Conservation (phyloP, 1,284 basidiomycete species). For the Violaceomyces palustris region DNA sequence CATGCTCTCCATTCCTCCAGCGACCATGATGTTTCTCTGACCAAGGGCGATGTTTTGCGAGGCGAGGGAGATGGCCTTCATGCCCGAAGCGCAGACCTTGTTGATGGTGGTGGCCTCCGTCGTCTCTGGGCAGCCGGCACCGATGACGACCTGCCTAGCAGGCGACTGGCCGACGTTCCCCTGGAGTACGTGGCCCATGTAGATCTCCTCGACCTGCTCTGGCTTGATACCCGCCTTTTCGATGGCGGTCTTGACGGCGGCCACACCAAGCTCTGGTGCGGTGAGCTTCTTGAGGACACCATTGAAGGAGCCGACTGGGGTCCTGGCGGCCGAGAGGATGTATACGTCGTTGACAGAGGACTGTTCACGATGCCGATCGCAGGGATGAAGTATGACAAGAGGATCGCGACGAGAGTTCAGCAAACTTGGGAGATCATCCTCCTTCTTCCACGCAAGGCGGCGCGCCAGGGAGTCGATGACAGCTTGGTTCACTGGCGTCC, state of each 20-base stretch:
- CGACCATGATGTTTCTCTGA: slow-evolving; percentile 54
- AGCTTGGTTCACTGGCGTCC: background rate
- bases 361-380: slow-evolving; percentile 5
- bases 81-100: slow-evolving; percentile 58
- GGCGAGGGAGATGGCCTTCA: slow-evolving; percentile 56
- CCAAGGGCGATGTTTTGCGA: slow-evolving; percentile 55
- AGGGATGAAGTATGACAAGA: background rate
- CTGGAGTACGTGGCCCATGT: slow-evolving; percentile 74
- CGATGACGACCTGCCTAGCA: slow-evolving; percentile 62
- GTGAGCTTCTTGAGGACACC: slow-evolving; percentile 81
- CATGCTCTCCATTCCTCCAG: slow-evolving; percentile 57
- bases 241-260: slow-evolving; percentile 77
- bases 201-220: slow-evolving; percentile 81
- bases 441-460: too few relatives aligned
- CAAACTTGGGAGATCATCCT: background rate
- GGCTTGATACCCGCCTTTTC: slow-evolving; percentile 77
- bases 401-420: too few relatives aligned
- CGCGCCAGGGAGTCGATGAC: background rate
- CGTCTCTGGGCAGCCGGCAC: slow-evolving; percentile 75
- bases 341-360: slow-evolving; percentile 63
- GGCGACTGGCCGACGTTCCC: slow-evolving; percentile 55
- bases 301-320: slow-evolving; percentile 89
- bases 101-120: slow-evolving; percentile 99
- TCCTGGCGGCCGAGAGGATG: slow-evolving; percentile 89
- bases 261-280: slow-evolving; percentile 81